Evolutionary conservation across 768 basidiomycete species (phyloP).

Genomic region (Gymnopilus dilepis): DNA sequence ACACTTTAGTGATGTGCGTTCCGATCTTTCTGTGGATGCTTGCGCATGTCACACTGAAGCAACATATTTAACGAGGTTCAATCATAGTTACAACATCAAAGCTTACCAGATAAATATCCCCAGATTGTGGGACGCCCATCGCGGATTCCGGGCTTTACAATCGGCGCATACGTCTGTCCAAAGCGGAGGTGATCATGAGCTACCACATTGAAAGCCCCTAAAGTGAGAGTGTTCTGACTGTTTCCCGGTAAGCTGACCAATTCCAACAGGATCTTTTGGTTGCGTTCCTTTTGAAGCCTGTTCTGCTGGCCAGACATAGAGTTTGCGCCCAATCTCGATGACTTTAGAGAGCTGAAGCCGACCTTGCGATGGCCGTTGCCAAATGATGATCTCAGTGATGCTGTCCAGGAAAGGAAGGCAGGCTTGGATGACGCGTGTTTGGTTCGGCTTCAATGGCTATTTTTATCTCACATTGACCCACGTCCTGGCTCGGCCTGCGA

Average conservation of each 20-base stretch:
- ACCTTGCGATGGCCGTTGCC: background rate
- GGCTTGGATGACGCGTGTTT: no score
- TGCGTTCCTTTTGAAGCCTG: conserved; percentile 69
- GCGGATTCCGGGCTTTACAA: conserved; percentile 83
- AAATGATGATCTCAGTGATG: background rate
- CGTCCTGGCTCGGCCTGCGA: no score
- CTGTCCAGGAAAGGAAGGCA: conserved; percentile 2
- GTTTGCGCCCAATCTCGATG: background rate
- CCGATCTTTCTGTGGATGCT: conserved; percentile 94
- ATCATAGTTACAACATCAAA: background rate
- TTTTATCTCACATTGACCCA: no score
- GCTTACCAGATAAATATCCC: conserved; percentile 87
- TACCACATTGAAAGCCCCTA: conserved; percentile 7
- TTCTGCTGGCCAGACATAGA: conserved; percentile 44
- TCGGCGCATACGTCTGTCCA: conserved; percentile 85
- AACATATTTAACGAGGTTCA: background rate
- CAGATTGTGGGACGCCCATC: conserved; percentile 90
- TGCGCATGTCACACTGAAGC: conserved; percentile 78
- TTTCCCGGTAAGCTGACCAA: conserved; percentile 79
- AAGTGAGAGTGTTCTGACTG: conserved; percentile 48
- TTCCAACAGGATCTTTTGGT: conserved; percentile 70
- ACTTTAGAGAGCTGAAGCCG: background rate
- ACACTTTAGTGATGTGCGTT: conserved; percentile 94
- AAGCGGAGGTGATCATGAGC: background rate
- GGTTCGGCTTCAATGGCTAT: background rate